A percentile compares a stretch with the other conserved stretches of the same genome.
Evolutionary conservation across 1,284 basidiomycete genomes (phyloP).

Genomic region (Schizophyllum commune): DNA sequence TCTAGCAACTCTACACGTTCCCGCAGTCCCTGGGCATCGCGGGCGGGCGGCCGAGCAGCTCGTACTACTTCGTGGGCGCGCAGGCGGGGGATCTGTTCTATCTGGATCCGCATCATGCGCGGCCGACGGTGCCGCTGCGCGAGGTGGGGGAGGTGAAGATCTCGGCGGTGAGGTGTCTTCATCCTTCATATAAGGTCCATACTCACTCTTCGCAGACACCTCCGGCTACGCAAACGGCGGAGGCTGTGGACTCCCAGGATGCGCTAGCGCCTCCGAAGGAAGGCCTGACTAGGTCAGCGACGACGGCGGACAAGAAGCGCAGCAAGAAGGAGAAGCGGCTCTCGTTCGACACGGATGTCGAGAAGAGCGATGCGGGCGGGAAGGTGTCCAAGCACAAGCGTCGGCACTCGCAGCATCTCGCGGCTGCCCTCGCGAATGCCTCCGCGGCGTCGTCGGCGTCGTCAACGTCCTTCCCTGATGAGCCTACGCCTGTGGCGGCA

Average conservation of each 20-base stretch:
- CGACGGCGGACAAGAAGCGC: neutral
- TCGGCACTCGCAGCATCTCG: neutral
- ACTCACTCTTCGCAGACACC: neutral
- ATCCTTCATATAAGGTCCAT: neutral
- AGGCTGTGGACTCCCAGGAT: neutral
- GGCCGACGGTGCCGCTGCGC: constrained; percentile 51
- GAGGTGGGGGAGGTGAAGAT: neutral
- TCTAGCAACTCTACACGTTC: constrained; percentile 64
- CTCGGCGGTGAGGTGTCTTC: neutral
- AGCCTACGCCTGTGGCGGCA: neutral
- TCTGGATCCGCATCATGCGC: constrained; percentile 90
- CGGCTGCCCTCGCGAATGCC: neutral
- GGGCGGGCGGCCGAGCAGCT: constrained; percentile 90
- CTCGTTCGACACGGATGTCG: neutral
- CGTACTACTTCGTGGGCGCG: constrained; percentile 94
- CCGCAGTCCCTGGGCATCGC: constrained; percentile 92
- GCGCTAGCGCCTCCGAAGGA: neutral
- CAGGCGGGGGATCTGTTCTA: constrained; percentile 91
- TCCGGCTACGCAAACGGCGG: neutral
- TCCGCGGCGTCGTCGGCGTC: neutral
- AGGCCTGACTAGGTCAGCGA: neutral
- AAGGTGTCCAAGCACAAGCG: neutral
- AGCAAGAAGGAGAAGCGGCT: neutral
- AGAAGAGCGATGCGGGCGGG: neutral
- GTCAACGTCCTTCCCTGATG: neutral